Percentiles rank a stretch among this genome's conserved stretches.
Conservation (phyloP, 768 basidiomycete species). For the Tylopilus sp. region DNA sequence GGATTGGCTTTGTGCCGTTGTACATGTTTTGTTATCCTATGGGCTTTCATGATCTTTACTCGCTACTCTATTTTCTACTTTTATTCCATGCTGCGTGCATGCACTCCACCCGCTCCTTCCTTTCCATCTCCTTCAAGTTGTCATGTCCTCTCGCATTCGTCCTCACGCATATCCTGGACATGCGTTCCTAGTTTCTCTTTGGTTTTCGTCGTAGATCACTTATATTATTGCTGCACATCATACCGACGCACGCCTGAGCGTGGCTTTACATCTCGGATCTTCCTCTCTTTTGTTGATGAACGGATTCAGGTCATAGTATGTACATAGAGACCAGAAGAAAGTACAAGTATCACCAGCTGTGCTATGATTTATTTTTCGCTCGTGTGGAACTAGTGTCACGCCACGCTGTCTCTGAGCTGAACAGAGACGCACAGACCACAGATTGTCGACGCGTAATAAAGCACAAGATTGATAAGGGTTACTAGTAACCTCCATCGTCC, state of each 20-base stretch:
- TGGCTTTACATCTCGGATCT: conserved; percentile 3
- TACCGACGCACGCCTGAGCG: conserved; percentile 1
- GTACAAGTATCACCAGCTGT: not conserved
- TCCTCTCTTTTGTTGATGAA: not conserved
- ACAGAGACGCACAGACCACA: too few species aligned
- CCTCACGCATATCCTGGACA: conserved; percentile 1
- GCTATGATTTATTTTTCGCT: not conserved
- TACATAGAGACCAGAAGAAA: conserved; percentile 8
- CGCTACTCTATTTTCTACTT: conserved; percentile 8
- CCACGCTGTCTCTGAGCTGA: too few species aligned
- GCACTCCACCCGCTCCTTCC: not conserved
- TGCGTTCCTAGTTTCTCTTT: not conserved
- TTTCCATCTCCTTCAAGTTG: not conserved
- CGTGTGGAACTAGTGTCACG: not conserved
- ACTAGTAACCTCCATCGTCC: too few species aligned
- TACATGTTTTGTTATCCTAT: conserved; percentile 4
- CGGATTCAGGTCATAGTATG: not conserved
- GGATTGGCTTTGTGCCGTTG: not conserved
- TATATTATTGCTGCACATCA: conserved; percentile 16
- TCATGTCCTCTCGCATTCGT: not conserved
- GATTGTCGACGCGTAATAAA: too few species aligned
- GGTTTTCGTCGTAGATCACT: conserved; percentile 11
- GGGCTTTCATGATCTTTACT: conserved; percentile 3
- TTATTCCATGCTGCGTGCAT: conserved; percentile 11
- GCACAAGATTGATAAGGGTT: too few species aligned